Conservation (phyloP, 495 filamentous ascomycete species). For the Penicillium argentinense region DNA sequence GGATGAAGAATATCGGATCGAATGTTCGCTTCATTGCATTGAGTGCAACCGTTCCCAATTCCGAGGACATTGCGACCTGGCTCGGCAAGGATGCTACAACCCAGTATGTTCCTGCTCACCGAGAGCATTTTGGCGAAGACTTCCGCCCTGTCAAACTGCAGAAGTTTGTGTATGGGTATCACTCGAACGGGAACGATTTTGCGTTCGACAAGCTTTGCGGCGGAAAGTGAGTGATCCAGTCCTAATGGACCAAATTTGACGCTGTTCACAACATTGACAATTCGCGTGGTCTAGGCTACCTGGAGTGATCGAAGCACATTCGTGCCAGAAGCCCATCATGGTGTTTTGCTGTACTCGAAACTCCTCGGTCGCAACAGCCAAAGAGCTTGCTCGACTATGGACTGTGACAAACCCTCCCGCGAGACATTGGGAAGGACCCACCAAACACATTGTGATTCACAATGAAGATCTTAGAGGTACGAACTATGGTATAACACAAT, state of each 20-base stretch:
- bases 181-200: conserved; percentile 72
- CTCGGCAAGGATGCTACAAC: conserved; percentile 74
- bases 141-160: conserved; percentile 86
- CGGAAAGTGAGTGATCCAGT: conserved; percentile 54
- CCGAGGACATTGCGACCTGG: conserved; percentile 86
- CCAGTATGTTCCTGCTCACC: conserved; percentile 65
- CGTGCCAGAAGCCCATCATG: conserved; percentile 81
- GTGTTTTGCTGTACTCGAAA: conserved; percentile 88
- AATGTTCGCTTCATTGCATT: conserved; percentile 88
- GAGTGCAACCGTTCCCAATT: conserved; percentile 93
- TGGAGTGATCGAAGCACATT: conserved; percentile 72
- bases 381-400: conserved; percentile 68
- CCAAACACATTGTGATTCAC: conserved; percentile 51
- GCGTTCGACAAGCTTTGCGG: conserved; percentile 80
- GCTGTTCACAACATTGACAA: no score
- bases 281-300: conserved; percentile 65
- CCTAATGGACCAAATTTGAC: no score
- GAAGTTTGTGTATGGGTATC: conserved; percentile 81
- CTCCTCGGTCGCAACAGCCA: conserved; percentile 74
- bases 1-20: conserved; percentile 90
- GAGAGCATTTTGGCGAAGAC: conserved; percentile 86
- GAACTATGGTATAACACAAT: neutral
- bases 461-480: conserved; percentile 63
- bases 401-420: conserved; percentile 52
- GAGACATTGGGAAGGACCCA: conserved; percentile 68